A percentile compares a stretch with the other conserved stretches of the same genome.
These are phyloP conservation scores for Zygotorulaspora chibaensis DNA, from an alignment of 805 yeast genomes.

Conservation along the genomic window DNA sequence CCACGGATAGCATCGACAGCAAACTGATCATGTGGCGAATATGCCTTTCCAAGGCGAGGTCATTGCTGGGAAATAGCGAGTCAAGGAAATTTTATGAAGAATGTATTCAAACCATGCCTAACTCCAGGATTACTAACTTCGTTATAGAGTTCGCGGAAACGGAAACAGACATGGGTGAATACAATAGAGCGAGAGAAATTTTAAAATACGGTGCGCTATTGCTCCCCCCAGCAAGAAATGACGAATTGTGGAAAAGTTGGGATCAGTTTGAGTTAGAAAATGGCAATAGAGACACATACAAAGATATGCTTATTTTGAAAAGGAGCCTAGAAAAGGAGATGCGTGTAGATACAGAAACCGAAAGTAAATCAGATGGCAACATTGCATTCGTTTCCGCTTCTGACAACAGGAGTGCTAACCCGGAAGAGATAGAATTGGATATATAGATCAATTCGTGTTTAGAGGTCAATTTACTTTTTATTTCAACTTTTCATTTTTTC, in stretches of 20 bases:
- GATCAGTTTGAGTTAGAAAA: slow-evolving; percentile 63
- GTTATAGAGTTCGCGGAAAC: slow-evolving; percentile 51
- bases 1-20: slow-evolving; percentile 8
- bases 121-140: slow-evolving; percentile 40
- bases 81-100: slow-evolving; percentile 48
- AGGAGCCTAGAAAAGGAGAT: slow-evolving; percentile 37
- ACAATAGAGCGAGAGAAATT: slow-evolving; percentile 58
- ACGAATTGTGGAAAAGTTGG: slow-evolving; percentile 62
- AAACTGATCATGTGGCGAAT: slow-evolving; percentile 41
- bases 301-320: slow-evolving; percentile 64
- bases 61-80: slow-evolving; percentile 39
- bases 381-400: slow-evolving; percentile 50
- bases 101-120: slow-evolving; percentile 48
- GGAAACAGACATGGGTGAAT: slow-evolving; percentile 53
- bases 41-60: slow-evolving; percentile 40
- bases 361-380: slow-evolving; percentile 23
- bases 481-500: neutral
- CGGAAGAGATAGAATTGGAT: slow-evolving; percentile 61
- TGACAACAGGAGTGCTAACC: slow-evolving; percentile 38
- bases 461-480: slow-evolving; percentile 1
- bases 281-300: slow-evolving; percentile 70
- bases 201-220: slow-evolving; percentile 50
- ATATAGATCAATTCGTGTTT: slow-evolving; percentile 19
- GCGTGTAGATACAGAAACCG: slow-evolving; percentile 28
- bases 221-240: slow-evolving; percentile 34